These are phyloP conservation scores for Ophiosphaerella herpotricha DNA, from an alignment of 2,329 filamentous ascomycete species.

Conservation along the genomic window DNA sequence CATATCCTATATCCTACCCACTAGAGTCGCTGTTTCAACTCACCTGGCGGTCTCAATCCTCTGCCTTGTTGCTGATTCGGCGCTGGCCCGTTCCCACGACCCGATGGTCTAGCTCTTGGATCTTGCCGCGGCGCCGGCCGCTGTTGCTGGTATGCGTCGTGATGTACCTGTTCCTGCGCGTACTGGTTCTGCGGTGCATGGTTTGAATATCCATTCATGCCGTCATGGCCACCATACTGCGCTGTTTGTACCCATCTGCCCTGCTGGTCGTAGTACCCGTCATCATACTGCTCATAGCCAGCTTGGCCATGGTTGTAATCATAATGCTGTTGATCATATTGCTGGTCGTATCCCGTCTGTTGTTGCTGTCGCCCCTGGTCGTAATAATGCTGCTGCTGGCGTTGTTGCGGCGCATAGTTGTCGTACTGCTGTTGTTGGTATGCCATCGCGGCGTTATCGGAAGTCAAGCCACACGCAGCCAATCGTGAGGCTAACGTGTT, in stretches of 20 bases:
- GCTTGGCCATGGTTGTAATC: constrained; percentile 42
- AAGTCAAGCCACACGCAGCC: constrained; percentile 19
- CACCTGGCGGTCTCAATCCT: constrained; percentile 34
- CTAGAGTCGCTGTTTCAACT: constrained; percentile 9
- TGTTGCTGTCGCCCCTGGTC: constrained; percentile 27
- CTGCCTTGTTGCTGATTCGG: constrained; percentile 28
- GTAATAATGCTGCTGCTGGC: constrained; percentile 20
- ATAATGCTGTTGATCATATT: constrained; percentile 38
- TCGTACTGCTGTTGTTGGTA: constrained; percentile 48
- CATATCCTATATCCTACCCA: not conserved
- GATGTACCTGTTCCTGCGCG: constrained; percentile 32
- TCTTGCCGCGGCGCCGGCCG: constrained; percentile 31
- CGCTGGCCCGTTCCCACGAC: constrained; percentile 27
- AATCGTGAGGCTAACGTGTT: constrained; percentile 22
- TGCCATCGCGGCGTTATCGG: constrained; percentile 41
- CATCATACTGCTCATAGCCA: constrained; percentile 41
- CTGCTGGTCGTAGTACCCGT: constrained; percentile 41
- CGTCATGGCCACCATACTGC: constrained; percentile 28
- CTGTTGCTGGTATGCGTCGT: constrained; percentile 30
- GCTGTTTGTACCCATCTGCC: constrained; percentile 34
- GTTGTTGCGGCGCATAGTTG: constrained; percentile 40
- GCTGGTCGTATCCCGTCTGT: constrained; percentile 32
- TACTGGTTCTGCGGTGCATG: constrained; percentile 27
- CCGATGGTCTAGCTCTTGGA: constrained; percentile 29
- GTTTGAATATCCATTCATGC: constrained; percentile 27